Base-by-base conservation (phyloP, 2,329 filamentous ascomycete species). In the Podosphaera fusca region DNA sequence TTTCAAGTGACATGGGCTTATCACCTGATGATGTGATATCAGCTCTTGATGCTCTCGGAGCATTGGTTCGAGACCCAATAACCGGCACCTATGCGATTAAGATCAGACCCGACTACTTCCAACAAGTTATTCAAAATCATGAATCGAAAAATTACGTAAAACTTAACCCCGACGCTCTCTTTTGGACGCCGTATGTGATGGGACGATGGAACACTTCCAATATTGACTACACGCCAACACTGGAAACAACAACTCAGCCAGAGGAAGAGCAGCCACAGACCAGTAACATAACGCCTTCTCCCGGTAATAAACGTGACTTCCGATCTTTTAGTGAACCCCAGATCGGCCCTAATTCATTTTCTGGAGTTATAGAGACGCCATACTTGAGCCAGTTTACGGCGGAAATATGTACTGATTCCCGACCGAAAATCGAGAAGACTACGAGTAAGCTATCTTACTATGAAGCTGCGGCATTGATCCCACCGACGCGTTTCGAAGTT, bases 111-210 rank as follows among this genome's bases (percentile, higher is more conserved):
- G 76, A 81, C 2, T 95, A 90, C 67, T 95, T 90, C 69, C 80
- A 80, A 58, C 81, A 90, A 61, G 94, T 95, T 64, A 85, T 95
- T 59, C 78, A 80, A 36, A 92, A 90, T 61, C 95, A 90, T 79
- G 86, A 95, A 66, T 76, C 78, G 54, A 95, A 95, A 67, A 82
- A 84, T 8, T 94, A 95, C 63, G 85, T 95, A 30, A 84, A 81
- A 64, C 78, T 98, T 40, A 85, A 92, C 62, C 80, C 85, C 0
- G 80, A 84, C 50, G 81, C 81, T 21, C 75, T 98, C 33, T 84
- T 89, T 9, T 98, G 92, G 92, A 95, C 89, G 12, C 92, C 92
- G 0, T 98, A 95, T 67, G 82, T 96, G 47, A 96, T 95, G 88
- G 90, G 92, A 33, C 81, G 87, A 60, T 84, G 79, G 68, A 89